Conservation (phyloP, 371 early-diverging fungal genomes). For the Zychaea mexicana region DNA sequence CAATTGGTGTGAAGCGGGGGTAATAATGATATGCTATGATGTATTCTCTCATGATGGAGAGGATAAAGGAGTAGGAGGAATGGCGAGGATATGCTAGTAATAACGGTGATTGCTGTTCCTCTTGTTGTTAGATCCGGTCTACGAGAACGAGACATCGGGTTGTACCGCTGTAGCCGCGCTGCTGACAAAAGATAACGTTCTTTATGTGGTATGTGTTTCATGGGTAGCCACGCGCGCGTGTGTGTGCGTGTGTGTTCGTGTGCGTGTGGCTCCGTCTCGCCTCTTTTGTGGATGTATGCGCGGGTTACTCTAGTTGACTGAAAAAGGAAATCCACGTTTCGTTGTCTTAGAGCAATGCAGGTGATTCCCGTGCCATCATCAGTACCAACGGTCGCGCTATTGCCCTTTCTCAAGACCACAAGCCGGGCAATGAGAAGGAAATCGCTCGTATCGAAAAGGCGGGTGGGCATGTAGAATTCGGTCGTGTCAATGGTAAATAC, state of each 20-base stretch:
- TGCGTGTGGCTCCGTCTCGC: no score
- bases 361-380: conserved; percentile 93
- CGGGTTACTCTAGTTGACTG: conserved; percentile 1
- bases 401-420: conserved; percentile 92
- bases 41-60: neutral
- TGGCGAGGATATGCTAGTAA: neutral
- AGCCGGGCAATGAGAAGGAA: conserved; percentile 85
- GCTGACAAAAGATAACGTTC: conserved; percentile 65
- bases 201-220: conserved; percentile 45
- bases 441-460: conserved; percentile 79
- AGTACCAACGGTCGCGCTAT: conserved; percentile 71
- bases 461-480: conserved; percentile 95
- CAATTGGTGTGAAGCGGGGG: no score
- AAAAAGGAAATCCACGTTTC: conserved; percentile 8
- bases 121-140: conserved; percentile 62
- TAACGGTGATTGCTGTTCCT: neutral
- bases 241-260: neutral
- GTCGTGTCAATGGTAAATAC: conserved; percentile 90
- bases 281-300: neutral
- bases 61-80: neutral
- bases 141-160: conserved; percentile 82
- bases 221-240: neutral
- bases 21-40: neutral
- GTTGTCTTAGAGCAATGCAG: conserved; percentile 80
- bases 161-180: conserved; percentile 92